phyloP scores from a whole-genome alignment of 1,284 basidiomycete species.

The Trichosporon sp. region DNA sequence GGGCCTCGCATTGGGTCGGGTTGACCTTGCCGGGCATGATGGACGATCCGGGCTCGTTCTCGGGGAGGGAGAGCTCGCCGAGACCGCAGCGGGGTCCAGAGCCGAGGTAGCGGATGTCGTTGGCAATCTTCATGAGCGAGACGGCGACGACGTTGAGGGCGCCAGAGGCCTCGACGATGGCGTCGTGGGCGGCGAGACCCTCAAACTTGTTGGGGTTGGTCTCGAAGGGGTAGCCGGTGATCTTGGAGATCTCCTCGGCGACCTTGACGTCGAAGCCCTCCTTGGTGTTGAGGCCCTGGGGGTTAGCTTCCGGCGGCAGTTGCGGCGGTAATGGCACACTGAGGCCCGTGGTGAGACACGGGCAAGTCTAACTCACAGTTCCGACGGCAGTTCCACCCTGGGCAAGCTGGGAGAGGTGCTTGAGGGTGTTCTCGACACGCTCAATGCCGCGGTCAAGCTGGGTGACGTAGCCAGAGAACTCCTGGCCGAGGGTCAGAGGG shows the following conservation, averaged over 20 bases:
- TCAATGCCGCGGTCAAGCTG: conserved; percentile 88
- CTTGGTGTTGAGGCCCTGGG: conserved; percentile 85
- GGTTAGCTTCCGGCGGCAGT: conserved; percentile 46
- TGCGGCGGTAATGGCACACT: no score
- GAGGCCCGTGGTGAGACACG: no score
- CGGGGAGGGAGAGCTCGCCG: conserved; percentile 88
- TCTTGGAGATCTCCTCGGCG: conserved; percentile 83
- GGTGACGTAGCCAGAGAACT: conserved; percentile 97
- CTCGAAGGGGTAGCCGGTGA: conserved; percentile 84
- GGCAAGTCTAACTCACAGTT: conserved; percentile 68
- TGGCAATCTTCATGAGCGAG: conserved; percentile 98
- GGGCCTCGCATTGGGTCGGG: conserved; percentile 97
- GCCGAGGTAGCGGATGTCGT: conserved; percentile 96
- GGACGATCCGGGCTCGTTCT: conserved; percentile 98
- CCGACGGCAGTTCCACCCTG: conserved; percentile 99
- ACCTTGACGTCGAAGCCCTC: conserved; percentile 95
- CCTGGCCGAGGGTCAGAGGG: conserved; percentile 94
- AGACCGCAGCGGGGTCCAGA: conserved; percentile 97
- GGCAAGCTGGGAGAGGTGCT: conserved; percentile 82
- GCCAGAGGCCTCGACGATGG: conserved; percentile 93
- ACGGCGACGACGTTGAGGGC: conserved; percentile 92
- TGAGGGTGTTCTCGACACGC: conserved; percentile 74
- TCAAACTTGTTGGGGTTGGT: conserved; percentile 99
- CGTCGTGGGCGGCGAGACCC: conserved; percentile 93
- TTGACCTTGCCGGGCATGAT: conserved; percentile 99